Base-by-base conservation (phyloP, 108 stramenopile species). In the Mayamaea pseudoterrestris region DNA sequence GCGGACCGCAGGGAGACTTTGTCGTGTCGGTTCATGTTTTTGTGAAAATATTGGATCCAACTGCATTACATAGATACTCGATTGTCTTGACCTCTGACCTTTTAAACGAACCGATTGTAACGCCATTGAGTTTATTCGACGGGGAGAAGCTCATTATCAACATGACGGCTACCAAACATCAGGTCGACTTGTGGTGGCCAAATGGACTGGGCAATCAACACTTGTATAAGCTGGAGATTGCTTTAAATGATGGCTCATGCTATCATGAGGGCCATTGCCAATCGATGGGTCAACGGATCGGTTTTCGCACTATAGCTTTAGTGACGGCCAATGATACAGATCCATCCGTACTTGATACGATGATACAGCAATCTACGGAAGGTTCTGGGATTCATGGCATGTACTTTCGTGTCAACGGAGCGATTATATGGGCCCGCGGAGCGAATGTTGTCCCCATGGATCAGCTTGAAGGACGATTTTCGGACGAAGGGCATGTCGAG, bases 391-490 rank as follows among this genome's bases (percentile, higher is more conserved):
- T 16, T 8, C 48, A 61, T 58, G 72, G 72, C 12, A 73, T 81
- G 70, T 76, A 55, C 40, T 64, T 74, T 41, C 59, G 73, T n/a
- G 55, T 81, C 14, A 81, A 81, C 41, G 80, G 80, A 14, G 69
- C 41, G 2, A 16, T 51, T 14, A 7, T 81, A 0, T 44, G 30
- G 30, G 52, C 57, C 21, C 53, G 73, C 5, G 80, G 80, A 0
- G 72, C 80, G 18, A 81, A 81, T 60, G 36, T 73, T 14, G 63
- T 81, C 39, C 80, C 80, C 11, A 71, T 74, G 59, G 74, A 76
- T 50, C 51, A 71, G 25, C 51, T 76, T 0, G 78, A 80, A 53
- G 74, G 68, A 0, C 60, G 73, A 3, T 32, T 61, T 0, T 32
- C 36, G n/a, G 61, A 35, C 11, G 43, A 57, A 2, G 67, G 53